phyloP scores from a whole-genome alignment of 257 asterid species.

The Solanum habrochaites region DNA sequence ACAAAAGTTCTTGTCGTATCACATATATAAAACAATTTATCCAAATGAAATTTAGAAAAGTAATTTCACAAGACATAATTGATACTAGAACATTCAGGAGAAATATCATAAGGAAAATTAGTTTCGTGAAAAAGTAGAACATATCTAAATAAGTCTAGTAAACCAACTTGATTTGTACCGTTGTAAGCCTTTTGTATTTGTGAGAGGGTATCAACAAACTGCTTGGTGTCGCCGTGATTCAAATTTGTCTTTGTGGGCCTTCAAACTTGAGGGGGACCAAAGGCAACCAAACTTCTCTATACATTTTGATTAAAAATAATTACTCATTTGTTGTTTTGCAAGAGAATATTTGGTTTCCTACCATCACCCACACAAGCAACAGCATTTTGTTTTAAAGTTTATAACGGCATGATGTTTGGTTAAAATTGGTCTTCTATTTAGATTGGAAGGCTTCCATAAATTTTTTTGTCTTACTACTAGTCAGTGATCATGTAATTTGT shows the following conservation, averaged over 20 bases:
- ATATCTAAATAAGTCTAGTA: background rate
- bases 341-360: background rate
- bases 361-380: no score
- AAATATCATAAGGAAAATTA: background rate
- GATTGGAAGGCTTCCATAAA: background rate
- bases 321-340: background rate
- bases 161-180: background rate
- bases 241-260: background rate
- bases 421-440: no score
- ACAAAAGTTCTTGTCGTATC: no score
- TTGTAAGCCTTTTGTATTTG: background rate
- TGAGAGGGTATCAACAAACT: background rate
- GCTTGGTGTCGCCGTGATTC: background rate
- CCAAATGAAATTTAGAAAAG: background rate
- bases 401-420: no score
- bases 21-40: no score
- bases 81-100: background rate
- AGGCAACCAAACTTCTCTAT: background rate
- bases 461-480: background rate
- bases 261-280: background rate
- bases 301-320: background rate
- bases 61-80: background rate
- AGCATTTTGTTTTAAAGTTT: no score
- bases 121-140: background rate
- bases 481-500: background rate